Percentiles rank a stretch among this genome's conserved stretches.
phyloP scores from a whole-genome alignment of 805 yeast species.

The Kodamaea nitidulidarum region DNA sequence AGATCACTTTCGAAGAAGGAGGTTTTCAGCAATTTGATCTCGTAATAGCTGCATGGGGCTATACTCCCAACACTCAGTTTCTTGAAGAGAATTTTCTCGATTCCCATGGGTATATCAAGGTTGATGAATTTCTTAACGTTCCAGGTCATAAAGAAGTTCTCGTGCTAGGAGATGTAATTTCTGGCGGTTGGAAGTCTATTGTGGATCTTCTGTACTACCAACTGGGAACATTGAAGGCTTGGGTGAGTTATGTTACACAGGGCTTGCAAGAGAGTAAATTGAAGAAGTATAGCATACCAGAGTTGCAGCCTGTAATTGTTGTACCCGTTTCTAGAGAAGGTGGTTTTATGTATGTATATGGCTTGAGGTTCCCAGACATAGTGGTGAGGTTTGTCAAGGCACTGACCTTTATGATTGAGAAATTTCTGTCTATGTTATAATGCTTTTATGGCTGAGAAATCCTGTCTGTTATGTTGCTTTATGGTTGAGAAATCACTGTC shows the following conservation, averaged over 20 bases:
- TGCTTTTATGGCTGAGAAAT: too few relatives aligned
- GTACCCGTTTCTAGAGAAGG: conserved; percentile 33
- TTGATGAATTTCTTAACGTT: conserved; percentile 25
- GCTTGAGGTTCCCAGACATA: conserved; percentile 27
- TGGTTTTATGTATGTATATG: conserved; percentile 34
- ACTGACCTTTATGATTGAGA: conserved; percentile 24
- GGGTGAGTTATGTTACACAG: conserved; percentile 15
- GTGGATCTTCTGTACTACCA: conserved; percentile 26
- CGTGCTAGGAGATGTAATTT: conserved; percentile 34
- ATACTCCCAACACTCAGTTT: conserved; percentile 32
- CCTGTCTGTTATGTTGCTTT: too few relatives aligned
- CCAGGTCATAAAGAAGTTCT: conserved; percentile 23
- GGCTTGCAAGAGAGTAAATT: conserved; percentile 10
- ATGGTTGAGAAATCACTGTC: too few relatives aligned
- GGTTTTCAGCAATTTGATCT: conserved; percentile 21
- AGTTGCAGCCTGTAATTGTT: conserved; percentile 13
- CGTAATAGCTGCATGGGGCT: conserved; percentile 24
- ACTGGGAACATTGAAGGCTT: conserved; percentile 12
- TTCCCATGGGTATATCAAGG: conserved; percentile 24
- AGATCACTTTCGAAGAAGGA: conserved; percentile 18
- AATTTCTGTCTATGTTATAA: conserved; percentile 11
- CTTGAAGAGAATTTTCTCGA: conserved; percentile 23
- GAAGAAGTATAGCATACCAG: conserved; percentile 12
- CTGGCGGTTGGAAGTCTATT: conserved; percentile 19
- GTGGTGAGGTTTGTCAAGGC: conserved; percentile 24